phyloP scores from a whole-genome alignment of 495 filamentous ascomycete genomes.

The Neurospora terricola region DNA sequence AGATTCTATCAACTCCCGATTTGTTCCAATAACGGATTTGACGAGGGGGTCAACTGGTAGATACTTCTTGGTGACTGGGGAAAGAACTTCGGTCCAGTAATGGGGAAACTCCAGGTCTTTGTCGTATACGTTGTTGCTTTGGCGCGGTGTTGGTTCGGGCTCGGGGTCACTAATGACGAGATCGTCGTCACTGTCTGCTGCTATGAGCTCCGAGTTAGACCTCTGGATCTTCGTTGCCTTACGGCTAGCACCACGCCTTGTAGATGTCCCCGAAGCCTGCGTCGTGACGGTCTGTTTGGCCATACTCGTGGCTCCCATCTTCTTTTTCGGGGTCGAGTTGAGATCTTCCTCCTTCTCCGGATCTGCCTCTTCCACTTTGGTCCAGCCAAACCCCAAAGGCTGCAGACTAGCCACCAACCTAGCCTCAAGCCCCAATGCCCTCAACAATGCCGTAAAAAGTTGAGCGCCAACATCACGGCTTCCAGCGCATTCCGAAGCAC shows the following conservation, averaged over 20 bases:
- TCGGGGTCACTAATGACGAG: constrained; percentile 26
- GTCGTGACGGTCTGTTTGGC: constrained; percentile 11
- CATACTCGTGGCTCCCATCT: background rate
- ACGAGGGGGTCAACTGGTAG: constrained; percentile 70
- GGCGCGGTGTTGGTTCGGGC: constrained; percentile 6
- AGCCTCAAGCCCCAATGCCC: constrained; percentile 71
- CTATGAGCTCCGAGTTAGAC: constrained; percentile 30
- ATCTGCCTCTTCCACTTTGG: constrained; percentile 65
- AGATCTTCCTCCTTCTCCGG: constrained; percentile 25
- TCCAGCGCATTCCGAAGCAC: constrained; percentile 63
- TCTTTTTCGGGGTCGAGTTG: constrained; percentile 12
- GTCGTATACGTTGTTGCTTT: constrained; percentile 40
- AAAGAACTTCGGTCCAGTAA: constrained; percentile 90
- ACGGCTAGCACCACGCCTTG: constrained; percentile 38
- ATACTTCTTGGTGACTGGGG: constrained; percentile 64
- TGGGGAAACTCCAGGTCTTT: constrained; percentile 68
- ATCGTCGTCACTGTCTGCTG: constrained; percentile 31
- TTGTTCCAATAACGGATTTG: constrained; percentile 54
- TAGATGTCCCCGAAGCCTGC: constrained; percentile 9
- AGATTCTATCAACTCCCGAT: constrained; percentile 55
- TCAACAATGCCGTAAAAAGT: constrained; percentile 81
- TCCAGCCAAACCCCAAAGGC: constrained; percentile 85
- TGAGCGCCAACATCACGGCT: constrained; percentile 84
- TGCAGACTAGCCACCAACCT: constrained; percentile 78
- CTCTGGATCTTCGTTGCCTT: constrained; percentile 12